Evolutionary conservation across 208 protist genomes (phyloP).

Genomic region (Kentomonas sorsogonicus): DNA sequence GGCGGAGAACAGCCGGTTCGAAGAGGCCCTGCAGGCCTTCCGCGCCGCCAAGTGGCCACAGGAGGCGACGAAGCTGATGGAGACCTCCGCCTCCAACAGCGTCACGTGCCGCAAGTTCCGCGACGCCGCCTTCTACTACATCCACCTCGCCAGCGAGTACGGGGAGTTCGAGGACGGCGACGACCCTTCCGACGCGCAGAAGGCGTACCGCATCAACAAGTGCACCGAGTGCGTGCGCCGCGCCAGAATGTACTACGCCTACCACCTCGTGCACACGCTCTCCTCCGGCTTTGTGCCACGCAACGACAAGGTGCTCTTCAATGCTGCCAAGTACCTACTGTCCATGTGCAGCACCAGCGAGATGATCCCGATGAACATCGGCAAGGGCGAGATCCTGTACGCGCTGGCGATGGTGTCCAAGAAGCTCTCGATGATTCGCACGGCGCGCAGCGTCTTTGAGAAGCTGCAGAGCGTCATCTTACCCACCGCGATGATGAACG

Average conservation of each 20-base stretch:
- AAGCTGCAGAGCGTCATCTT: slow-evolving; percentile 84
- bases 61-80: slow-evolving; percentile 89
- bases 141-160: slow-evolving; percentile 81
- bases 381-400: slow-evolving; percentile 80
- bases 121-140: slow-evolving; percentile 91
- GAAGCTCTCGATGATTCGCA: slow-evolving; percentile 86
- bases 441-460: slow-evolving; percentile 84
- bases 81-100: slow-evolving; percentile 90
- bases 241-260: slow-evolving; percentile 92
- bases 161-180: slow-evolving; percentile 68
- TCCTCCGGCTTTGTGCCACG: slow-evolving; percentile 87
- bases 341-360: slow-evolving; percentile 43
- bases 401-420: slow-evolving; percentile 83
- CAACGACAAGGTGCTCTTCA: slow-evolving; percentile 84
- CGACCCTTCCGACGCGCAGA: slow-evolving; percentile 37
- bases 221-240: slow-evolving; percentile 75
- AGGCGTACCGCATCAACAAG: slow-evolving; percentile 60
- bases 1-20: slow-evolving; percentile 92
- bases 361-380: slow-evolving; percentile 88
- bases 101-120: slow-evolving; percentile 88
- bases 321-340: slow-evolving; percentile 78
- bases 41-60: slow-evolving; percentile 83
- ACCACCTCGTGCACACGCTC: slow-evolving; percentile 79
- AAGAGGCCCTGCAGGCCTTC: slow-evolving; percentile 93
- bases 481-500: slow-evolving; percentile 74